Evolutionary conservation across 331 rosid species (phyloP).

Genomic region (Cydonia oblonga): DNA sequence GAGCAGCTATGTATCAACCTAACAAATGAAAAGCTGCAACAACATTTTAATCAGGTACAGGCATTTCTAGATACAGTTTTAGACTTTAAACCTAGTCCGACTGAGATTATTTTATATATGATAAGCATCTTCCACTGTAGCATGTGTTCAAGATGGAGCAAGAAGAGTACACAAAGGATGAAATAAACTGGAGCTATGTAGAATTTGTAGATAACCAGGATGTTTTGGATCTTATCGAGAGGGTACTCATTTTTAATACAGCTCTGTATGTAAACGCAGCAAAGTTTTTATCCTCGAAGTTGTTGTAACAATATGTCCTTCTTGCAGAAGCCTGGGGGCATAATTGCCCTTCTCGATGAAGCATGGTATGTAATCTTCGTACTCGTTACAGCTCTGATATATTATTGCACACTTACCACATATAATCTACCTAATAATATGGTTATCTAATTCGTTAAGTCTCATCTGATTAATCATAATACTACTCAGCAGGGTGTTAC

Average conservation of each 20-base stretch:
- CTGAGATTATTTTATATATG: conserved; percentile 1
- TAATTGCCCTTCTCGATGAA: conserved; percentile 86
- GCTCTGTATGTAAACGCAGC: not conserved
- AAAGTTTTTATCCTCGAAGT: not conserved
- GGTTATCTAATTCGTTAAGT: not conserved
- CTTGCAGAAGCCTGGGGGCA: conserved; percentile 85
- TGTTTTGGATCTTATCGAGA: conserved; percentile 79
- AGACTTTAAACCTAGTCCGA: not conserved
- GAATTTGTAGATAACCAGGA: conserved; percentile 82
- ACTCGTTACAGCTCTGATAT: conserved; percentile 1
- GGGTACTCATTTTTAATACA: conserved; percentile 29
- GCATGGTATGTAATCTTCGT: conserved; percentile 56
- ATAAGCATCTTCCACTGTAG: conserved; percentile 35
- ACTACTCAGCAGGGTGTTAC: too few relatives aligned
- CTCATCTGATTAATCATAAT: not conserved
- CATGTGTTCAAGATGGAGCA: conserved; percentile 4
- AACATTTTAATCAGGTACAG: conserved; percentile 78
- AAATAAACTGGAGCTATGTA: conserved; percentile 78
- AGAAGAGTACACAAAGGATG: conserved; percentile 29
- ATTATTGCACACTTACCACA: not conserved
- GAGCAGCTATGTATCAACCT: conserved; percentile 87
- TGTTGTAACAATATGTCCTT: conserved; percentile 4
- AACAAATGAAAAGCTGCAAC: conserved; percentile 82
- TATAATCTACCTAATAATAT: not conserved
- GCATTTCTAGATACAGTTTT: conserved; percentile 10